Base-by-base conservation (phyloP, 805 yeast species). In the Barnettozyma botsteinii region DNA sequence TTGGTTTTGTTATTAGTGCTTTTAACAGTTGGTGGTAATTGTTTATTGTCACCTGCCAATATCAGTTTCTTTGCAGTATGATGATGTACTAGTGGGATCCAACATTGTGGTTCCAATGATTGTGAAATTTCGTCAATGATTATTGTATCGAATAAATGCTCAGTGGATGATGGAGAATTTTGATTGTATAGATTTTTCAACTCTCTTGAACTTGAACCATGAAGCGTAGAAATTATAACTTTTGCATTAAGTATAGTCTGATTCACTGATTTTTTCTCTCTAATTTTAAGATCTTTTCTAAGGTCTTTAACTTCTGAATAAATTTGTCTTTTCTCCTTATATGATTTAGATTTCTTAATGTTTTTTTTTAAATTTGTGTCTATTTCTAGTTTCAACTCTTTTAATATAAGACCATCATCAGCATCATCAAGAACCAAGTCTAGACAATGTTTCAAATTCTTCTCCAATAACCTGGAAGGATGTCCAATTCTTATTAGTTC, bases 91-190 rank as follows among this genome's bases (percentile, higher is more conserved):
- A 93, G 45, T 1, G 98, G 97, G 19, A 91, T 88, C 97, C 97
- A 89, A 53, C 97, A 88, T 49, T 91, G 95, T 1, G 97, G 95
- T 54, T 91, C 96, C 40, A 91, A 62, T 10, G 96, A 73, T 59
- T 91, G 98, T 0, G 97, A 87, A 0, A 91, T 96, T 60, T 91
- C 98, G 62, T 91, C 98, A 26, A 91, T 89, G 11, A 93, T 84
- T 24, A 91, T 67, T 0, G 95, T 78, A 48, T 85, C 86, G 54
- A 91, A 86, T 11, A 79, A 55, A 24, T 60, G 57, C 5, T 62
- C 55, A 1, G 43, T 49, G 2, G 56, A 59, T 26, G 47, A 49
- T 2, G 38, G 38, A 25, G 45, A 37, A 7, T 57, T 65, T 29
- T 45, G 38, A 6, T 58, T 65, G 50, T 75, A 73, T 31, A 79